Evolutionary conservation across 2,329 filamentous ascomycete genomes (phyloP), one percentile per base, ranked within the genome.

Genomic region (Claviceps africana): DNA sequence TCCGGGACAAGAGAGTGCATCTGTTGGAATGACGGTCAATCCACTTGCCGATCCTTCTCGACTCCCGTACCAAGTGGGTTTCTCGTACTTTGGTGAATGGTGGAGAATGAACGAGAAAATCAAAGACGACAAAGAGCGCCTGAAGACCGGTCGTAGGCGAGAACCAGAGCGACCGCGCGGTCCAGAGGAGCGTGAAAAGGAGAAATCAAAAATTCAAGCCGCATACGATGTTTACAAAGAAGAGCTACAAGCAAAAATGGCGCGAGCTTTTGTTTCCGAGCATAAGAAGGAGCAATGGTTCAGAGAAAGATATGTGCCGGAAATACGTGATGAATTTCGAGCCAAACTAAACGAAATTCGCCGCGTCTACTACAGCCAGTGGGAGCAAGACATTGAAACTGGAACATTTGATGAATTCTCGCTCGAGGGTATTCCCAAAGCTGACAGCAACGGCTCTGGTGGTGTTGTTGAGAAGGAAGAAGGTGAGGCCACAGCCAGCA

Each of bases 211-310:
- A 66, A 91, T 91, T 22, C 86, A 91, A 61, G 72, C 73, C 15
- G 80, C 81, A 1, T 85, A 85, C 58, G 81, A 85, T 60, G 57
- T 71, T 1, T 85, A 85, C 63, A 83, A 83, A 59, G 81, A 85
- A 61, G 81, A 84, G 37, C 70, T 85, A 2, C 81, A 85, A 60
- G 80, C 77, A 4, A 84, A 82, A 65, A 91, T 95, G 85, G 90
- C 93, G 0, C 83, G 89, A 57, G 75, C 79, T 1, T 98, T 98
- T 65, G 93, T 98, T 43, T 81, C 85, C 48, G 85, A 89, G 60
- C 93, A 98, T 69, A 95, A 95, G 65, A 82, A 83, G 44, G 93
- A 98, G 66, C 91, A 98, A 65, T 98, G 93, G 93, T 98, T 98
- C 71, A 88, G 85, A 60, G 93, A 98, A 69, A 83, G 88, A 64